phyloP scores from a whole-genome alignment of 176 grass and related monocot genomes.

The Bolboschoenus planiculmis region DNA sequence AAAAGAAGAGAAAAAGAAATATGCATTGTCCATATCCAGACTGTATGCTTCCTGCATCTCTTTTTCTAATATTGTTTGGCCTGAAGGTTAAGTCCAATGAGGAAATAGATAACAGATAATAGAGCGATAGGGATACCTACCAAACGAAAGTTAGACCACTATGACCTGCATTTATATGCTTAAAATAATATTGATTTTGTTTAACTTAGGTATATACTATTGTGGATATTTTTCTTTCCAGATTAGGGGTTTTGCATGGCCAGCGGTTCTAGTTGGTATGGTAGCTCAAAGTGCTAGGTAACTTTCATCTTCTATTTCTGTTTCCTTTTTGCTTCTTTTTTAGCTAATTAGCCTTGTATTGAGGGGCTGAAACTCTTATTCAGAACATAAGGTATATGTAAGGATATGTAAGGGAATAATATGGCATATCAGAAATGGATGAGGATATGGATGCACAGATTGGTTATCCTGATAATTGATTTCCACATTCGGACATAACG shows the following conservation, averaged over 20 bases:
- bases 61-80: not conserved
- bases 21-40: not conserved
- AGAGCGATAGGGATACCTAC: not conserved
- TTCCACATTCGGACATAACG: not conserved
- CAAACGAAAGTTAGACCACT: not conserved
- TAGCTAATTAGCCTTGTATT: not conserved
- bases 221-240: conserved; percentile 29
- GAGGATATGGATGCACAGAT: not conserved
- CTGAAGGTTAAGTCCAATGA: not conserved
- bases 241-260: conserved; percentile 96
- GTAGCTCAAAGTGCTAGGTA: conserved; percentile 99
- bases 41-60: not conserved
- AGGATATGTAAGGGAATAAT: not conserved
- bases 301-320: conserved; percentile 10
- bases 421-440: not conserved
- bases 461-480: not conserved
- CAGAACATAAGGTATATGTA: not conserved
- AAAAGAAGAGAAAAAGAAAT: no score
- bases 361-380: no score
- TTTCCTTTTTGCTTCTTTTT: conserved; percentile 1
- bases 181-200: conserved; percentile 1
- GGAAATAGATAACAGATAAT: not conserved
- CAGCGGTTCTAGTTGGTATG: conserved; percentile 93
- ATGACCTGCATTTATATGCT: conserved; percentile 10
- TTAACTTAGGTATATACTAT: conserved; percentile 28